These are phyloP conservation scores for Flaveria ramosissima DNA, from an alignment of 129 eudicot species.

Conservation along the genomic window DNA sequence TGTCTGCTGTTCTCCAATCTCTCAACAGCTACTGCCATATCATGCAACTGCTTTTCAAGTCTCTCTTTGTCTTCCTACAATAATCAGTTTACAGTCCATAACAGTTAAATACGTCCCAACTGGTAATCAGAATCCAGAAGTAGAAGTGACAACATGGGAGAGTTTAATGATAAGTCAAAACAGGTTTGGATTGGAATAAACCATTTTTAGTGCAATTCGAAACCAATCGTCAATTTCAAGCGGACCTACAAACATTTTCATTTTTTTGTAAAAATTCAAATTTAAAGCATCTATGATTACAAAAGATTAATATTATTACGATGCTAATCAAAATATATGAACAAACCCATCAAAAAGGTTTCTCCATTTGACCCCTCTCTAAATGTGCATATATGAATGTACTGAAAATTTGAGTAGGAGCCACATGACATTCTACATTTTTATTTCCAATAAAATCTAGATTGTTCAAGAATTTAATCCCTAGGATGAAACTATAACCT, in stretches of 20 bases:
- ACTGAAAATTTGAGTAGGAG: neutral
- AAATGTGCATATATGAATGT: neutral
- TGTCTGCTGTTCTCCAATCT: slow-evolving; percentile 90
- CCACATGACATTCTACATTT: neutral
- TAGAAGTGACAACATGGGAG: neutral
- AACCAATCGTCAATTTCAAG: neutral
- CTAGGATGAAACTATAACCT: slow-evolving; percentile 19
- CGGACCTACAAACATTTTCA: neutral
- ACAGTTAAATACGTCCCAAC: neutral
- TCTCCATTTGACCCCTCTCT: neutral
- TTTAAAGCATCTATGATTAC: neutral
- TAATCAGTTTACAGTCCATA: slow-evolving; percentile 3
- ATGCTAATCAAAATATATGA: neutral
- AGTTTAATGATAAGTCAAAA: neutral
- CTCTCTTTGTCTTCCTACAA: slow-evolving; percentile 89
- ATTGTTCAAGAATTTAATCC: slow-evolving; percentile 8
- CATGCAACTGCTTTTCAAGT: slow-evolving; percentile 84
- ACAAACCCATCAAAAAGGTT: neutral
- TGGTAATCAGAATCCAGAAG: slow-evolving; percentile 1
- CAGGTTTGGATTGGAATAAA: neutral
- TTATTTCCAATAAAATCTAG: neutral
- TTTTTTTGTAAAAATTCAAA: neutral
- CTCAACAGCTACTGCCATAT: slow-evolving; percentile 93
- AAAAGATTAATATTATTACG: neutral
- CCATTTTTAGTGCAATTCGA: neutral